phyloP scores from a whole-genome alignment of 129 eudicot species.

The Flaveria trinervia region DNA sequence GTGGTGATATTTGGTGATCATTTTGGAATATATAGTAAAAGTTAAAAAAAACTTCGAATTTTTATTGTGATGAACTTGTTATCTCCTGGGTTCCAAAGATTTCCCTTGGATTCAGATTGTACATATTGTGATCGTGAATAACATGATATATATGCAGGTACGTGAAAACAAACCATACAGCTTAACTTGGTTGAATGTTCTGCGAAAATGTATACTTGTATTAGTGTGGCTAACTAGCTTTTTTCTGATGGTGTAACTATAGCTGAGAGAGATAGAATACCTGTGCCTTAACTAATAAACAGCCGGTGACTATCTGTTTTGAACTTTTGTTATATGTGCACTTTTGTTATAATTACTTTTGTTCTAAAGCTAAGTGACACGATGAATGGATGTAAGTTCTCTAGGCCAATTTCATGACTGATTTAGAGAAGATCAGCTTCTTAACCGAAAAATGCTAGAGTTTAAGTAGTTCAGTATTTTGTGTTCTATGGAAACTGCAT shows the following conservation, averaged over 20 bases:
- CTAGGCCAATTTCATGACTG: not conserved
- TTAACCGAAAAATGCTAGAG: not conserved
- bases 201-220: not conserved
- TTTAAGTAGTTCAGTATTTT: not conserved
- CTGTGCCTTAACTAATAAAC: conserved; percentile 13
- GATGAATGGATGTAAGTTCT: not conserved
- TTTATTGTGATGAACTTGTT: not conserved
- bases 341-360: too few relatives aligned
- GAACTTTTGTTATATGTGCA: not conserved
- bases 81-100: conserved; percentile 7
- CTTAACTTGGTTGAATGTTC: not conserved
- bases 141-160: not conserved
- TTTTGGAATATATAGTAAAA: not conserved
- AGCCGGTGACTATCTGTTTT: not conserved
- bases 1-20: not conserved
- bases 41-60: conserved; percentile 1
- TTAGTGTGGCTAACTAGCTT: conserved; percentile 12
- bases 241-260: conserved; percentile 6
- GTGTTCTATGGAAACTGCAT: not conserved
- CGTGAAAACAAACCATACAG: not conserved
- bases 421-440: not conserved
- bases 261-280: conserved; percentile 9
- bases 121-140: too few relatives aligned
- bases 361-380: not conserved
- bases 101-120: not conserved